Evolutionary conservation across 108 stramenopile genomes (phyloP), one percentile per base, ranked within the genome.

Genomic region (Pseudonitzschia delicatissima): DNA sequence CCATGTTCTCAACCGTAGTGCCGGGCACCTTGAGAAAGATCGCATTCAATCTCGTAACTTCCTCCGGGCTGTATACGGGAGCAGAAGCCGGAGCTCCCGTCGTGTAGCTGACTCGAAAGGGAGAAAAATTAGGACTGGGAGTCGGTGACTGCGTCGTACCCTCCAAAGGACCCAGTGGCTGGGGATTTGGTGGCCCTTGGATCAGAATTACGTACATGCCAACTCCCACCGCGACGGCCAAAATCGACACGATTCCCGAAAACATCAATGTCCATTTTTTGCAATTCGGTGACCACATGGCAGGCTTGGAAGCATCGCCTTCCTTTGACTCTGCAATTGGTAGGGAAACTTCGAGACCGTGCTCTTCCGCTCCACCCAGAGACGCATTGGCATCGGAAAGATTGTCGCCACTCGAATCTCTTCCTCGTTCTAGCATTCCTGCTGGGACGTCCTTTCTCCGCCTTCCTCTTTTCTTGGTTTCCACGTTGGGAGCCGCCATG

Each of bases 331-430:
- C 8, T 39, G 11, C 37, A 6, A n/a, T 7, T 32, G 25, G 55
- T 57, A 8, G 11, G 11, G 6, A 39, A 11, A 11, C 11, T 6
- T 39, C 37, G 37, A 39, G 37, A 8, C 37, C 11, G 11, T 8
- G 6, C 11, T 39, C 37, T 11, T 23, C 47, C 1, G 47, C 60
- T 37, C 60, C 60, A 2, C 35, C 35, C 26, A 61, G 60, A 33
- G 60, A 61, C 15, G 60, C 60, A 25, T 61, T 17, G 5, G 39
- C 32, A 7, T 61, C 60, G 5, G 60, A 61, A n/a, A 61, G 13
- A 33, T 61, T 42, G 11, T 61, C 60, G 3, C 60, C 2, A 6
- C 32, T 8, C 2, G 18, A 5, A 21, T 34, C 4, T 21, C 58
- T 17, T 3, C 37, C 12, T 31, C 6, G 29, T 9, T 53, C 15